Base-by-base conservation (phyloP, 306 rosid species). In the Malus asiatica region DNA sequence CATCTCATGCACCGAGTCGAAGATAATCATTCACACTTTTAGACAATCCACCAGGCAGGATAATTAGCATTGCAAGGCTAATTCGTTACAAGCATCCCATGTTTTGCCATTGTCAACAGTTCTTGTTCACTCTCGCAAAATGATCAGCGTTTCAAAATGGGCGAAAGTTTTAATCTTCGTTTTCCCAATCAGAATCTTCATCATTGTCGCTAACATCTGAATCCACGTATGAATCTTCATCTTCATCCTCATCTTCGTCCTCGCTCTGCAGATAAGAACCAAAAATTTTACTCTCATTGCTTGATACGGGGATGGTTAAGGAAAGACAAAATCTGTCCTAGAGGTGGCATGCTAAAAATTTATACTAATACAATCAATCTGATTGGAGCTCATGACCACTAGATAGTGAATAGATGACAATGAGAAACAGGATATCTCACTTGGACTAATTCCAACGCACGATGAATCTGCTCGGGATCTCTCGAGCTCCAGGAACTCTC, bases 211-310 rank as follows among this genome's bases (percentile, higher is more conserved):
- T 73, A 23, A 48, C 74, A 70, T 70, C 80, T 51, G 83, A 76
- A 70, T 68, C 70, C 33, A 69, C 22, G 40, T 19, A 22, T 12
- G 86, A 83, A 77, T 76, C 86, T 79, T 90, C 92, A 69, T 71
- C 74, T 38, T 38, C 42, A 38, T 35, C 35, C 60, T 80, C 88
- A 29, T 73, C 62, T 76, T 90, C 92, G 22, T 82, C 85, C 70
- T 84, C 93, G 66, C 83, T 78, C 96, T 90, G 90, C 82, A 86
- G 78, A 78, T 59, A 81, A 71, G 46, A 81, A 35, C 38, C 57
- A 23, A 40, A 42, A 4, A 27, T n/a, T 8, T 64, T 71, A 48
- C 15, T 30, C 11, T 11, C 7, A 10, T 32, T 48, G 51, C 48
- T 30, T 40, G 11, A 4, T 16, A 7, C 29, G 1, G 29, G 10